These are phyloP conservation scores for Crithidia fasciculata DNA, from an alignment of 208 protist species.

Conservation along the genomic window DNA sequence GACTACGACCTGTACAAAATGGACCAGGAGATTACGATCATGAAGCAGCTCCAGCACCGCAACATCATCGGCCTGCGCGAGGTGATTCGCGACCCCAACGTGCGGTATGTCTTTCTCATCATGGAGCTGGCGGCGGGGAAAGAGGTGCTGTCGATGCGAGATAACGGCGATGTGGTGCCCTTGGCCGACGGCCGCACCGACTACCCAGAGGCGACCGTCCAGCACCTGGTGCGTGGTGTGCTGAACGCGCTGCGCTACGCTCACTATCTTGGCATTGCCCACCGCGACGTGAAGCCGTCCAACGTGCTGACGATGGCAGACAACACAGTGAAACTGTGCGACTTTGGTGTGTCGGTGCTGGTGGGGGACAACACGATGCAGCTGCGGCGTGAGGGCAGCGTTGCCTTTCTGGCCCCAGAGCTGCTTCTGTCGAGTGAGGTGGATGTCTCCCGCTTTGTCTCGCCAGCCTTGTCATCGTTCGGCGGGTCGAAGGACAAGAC, in stretches of 20 bases:
- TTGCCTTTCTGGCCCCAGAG: constrained; percentile 82
- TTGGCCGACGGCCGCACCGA: constrained; percentile 27
- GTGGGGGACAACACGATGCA: constrained; percentile 35
- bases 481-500: constrained; percentile 9
- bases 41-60: constrained; percentile 91
- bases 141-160: constrained; percentile 50
- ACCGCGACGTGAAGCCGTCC: constrained; percentile 81
- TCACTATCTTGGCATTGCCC: constrained; percentile 63
- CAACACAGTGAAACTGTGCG: constrained; percentile 72
- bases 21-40: constrained; percentile 89
- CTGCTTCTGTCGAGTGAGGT: constrained; percentile 49
- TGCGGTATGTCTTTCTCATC: constrained; percentile 85
- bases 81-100: constrained; percentile 91
- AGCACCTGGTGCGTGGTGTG: constrained; percentile 39
- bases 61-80: constrained; percentile 93
- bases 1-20: constrained; percentile 43
- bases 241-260: constrained; percentile 52
- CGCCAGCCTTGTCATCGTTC: constrained; percentile 24
- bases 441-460: constrained; percentile 31
- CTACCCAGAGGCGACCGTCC: constrained; percentile 38
- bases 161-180: constrained; percentile 53
- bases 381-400: constrained; percentile 57
- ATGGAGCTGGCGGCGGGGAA: constrained; percentile 82
- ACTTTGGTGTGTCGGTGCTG: constrained; percentile 71
- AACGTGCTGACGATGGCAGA: constrained; percentile 72